phyloP scores from a whole-genome alignment of 805 yeast species.

The Babjeviella inositovora region DNA sequence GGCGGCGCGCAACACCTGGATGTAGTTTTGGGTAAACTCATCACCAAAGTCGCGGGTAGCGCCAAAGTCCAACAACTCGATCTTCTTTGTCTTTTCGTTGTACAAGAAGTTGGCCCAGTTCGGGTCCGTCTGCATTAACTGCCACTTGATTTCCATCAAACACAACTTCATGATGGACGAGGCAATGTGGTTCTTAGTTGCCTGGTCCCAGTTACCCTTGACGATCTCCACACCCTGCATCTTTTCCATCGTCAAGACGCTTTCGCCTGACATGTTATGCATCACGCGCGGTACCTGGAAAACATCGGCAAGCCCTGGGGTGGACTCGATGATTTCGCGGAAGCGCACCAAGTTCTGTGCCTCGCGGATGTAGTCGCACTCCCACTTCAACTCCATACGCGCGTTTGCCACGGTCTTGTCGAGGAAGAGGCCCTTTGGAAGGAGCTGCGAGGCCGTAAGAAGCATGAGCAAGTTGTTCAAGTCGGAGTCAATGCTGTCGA shows the following conservation, averaged over 20 bases:
- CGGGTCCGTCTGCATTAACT: conserved; percentile 97
- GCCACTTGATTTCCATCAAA: conserved; percentile 66
- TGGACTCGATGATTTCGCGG: conserved; percentile 30
- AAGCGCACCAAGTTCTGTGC: conserved; percentile 63
- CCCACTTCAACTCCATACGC: conserved; percentile 88
- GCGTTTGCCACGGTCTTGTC: conserved; percentile 92
- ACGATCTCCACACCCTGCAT: conserved; percentile 76
- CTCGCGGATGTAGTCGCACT: conserved; percentile 88
- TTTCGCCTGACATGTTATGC: conserved; percentile 63
- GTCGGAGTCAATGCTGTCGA: conserved; percentile 85
- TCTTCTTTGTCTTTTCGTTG: conserved; percentile 50
- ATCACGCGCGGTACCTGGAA: conserved; percentile 74
- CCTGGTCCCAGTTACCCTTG: conserved; percentile 62
- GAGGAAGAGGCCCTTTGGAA: conserved; percentile 84
- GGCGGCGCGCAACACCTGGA: conserved; percentile 60
- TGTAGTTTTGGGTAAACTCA: conserved; percentile 54
- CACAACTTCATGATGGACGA: conserved; percentile 78
- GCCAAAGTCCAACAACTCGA: conserved; percentile 89
- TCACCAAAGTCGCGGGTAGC: conserved; percentile 73
- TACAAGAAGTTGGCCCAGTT: conserved; percentile 97
- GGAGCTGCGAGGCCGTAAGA: conserved; percentile 68
- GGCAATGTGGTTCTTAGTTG: conserved; percentile 67
- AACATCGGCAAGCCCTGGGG: conserved; percentile 36
- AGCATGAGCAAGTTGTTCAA: conserved; percentile 71
- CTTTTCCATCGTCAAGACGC: conserved; percentile 78